phyloP scores from a whole-genome alignment of 495 filamentous ascomycete genomes.

The Corynascus novoguineensis region DNA sequence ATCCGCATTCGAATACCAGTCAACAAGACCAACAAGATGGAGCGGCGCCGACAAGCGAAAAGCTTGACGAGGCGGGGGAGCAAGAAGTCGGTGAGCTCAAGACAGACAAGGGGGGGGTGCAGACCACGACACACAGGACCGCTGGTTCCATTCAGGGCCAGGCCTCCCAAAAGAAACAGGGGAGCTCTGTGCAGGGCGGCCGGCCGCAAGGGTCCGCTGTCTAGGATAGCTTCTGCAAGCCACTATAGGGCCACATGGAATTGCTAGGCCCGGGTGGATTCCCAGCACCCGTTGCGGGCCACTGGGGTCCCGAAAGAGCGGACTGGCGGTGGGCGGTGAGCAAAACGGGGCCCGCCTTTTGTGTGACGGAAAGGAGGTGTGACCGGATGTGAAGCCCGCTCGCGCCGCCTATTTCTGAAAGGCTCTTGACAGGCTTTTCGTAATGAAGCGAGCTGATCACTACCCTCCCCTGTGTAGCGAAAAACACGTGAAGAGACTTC shows the following conservation, averaged over 20 bases:
- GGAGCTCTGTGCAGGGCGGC: constrained; percentile 26
- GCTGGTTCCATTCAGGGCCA: constrained; percentile 19
- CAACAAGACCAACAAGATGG: constrained; percentile 6
- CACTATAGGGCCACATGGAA: constrained; percentile 25
- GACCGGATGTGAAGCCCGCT: constrained; percentile 9
- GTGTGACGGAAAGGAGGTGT: constrained; percentile 21
- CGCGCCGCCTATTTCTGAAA: neutral
- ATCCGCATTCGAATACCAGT: neutral
- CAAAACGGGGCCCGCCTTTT: constrained; percentile 1
- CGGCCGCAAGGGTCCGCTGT: constrained; percentile 18
- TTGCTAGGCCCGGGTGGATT: constrained; percentile 19
- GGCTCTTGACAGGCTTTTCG: neutral
- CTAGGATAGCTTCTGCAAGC: constrained; percentile 25
- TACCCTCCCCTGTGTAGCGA: constrained; percentile 2
- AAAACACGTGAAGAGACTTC: constrained; percentile 25
- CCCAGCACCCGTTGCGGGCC: constrained; percentile 4
- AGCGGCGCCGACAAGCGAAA: constrained; percentile 22
- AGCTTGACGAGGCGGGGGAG: constrained; percentile 18
- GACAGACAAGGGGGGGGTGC: constrained; percentile 14
- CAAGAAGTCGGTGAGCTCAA: constrained; percentile 35
- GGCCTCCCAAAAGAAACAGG: constrained; percentile 22
- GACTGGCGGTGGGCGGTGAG: constrained; percentile 31
- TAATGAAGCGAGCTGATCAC: neutral
- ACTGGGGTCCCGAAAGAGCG: constrained; percentile 15
- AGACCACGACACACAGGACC: constrained; percentile 13